Percentiles rank a stretch among this genome's conserved stretches.
phyloP scores from a whole-genome alignment of 2,329 filamentous ascomycete species.

The Bipolaris cookei region DNA sequence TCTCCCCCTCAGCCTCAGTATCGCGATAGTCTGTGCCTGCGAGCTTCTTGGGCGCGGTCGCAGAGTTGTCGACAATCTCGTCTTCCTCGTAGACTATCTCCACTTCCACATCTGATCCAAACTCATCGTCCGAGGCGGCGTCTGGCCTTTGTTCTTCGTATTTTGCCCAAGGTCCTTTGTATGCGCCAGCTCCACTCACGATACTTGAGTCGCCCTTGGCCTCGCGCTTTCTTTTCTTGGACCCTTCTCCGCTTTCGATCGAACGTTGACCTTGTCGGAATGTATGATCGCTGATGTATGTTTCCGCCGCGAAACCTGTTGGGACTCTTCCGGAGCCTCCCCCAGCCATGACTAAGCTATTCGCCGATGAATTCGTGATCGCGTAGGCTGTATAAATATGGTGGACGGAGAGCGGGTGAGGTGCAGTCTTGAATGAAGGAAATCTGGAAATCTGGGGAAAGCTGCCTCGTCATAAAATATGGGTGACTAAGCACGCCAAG shows the following conservation, averaged over 20 bases:
- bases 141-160: conserved; percentile 77
- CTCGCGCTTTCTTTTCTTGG: conserved; percentile 82
- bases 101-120: conserved; percentile 70
- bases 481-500: conserved; percentile 29
- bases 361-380: neutral
- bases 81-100: conserved; percentile 79
- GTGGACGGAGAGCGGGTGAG: neutral
- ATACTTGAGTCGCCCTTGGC: conserved; percentile 83
- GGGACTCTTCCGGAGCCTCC: conserved; percentile 53
- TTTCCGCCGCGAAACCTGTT: conserved; percentile 88
- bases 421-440: neutral
- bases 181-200: conserved; percentile 84
- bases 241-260: conserved; percentile 65
- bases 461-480: conserved; percentile 15
- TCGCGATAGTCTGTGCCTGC: conserved; percentile 62
- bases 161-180: conserved; percentile 93
- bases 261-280: conserved; percentile 89
- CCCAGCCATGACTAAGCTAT: conserved; percentile 27
- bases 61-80: conserved; percentile 65
- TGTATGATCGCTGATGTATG: conserved; percentile 85
- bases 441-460: neutral
- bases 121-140: conserved; percentile 66
- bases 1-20: conserved; percentile 65
- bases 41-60: conserved; percentile 63
- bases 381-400: neutral